Conservation (phyloP, 441 rosid species). For the Croton laevigatus region DNA sequence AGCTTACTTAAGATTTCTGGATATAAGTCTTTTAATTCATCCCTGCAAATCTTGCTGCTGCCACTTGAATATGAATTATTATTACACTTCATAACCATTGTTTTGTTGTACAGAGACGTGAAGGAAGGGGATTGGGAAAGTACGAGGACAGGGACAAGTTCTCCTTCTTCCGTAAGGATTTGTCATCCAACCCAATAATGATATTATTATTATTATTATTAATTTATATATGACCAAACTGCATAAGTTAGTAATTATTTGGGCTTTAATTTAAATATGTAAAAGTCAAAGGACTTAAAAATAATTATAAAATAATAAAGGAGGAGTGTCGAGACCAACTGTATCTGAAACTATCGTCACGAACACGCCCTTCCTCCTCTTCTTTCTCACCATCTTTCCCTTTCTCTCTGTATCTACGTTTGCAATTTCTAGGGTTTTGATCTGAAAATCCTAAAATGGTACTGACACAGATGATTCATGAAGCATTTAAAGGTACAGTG, state of each 20-base stretch:
- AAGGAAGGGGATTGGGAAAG: too few species aligned
- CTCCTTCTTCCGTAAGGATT: too few species aligned
- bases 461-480: constrained; percentile 76
- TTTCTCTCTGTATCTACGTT: too few species aligned
- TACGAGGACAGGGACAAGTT: too few species aligned
- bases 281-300: neutral
- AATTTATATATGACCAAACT: too few species aligned
- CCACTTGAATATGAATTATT: neutral
- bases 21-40: neutral
- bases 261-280: too few species aligned
- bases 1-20: neutral
- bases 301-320: neutral
- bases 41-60: neutral
- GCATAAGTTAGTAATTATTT: too few species aligned
- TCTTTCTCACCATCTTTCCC: neutral
- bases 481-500: constrained; percentile 89
- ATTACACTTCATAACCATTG: too few species aligned
- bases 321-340: too few species aligned
- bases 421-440: constrained; percentile 20
- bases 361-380: neutral
- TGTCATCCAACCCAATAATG: too few species aligned
- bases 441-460: constrained; percentile 38
- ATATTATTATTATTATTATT: too few species aligned
- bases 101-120: neutral
- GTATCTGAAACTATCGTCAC: neutral